Evolutionary conservation across 2,329 filamentous ascomycete genomes (phyloP), one percentile per base, ranked within the genome.

Genomic region (Davidsoniella virescens): DNA sequence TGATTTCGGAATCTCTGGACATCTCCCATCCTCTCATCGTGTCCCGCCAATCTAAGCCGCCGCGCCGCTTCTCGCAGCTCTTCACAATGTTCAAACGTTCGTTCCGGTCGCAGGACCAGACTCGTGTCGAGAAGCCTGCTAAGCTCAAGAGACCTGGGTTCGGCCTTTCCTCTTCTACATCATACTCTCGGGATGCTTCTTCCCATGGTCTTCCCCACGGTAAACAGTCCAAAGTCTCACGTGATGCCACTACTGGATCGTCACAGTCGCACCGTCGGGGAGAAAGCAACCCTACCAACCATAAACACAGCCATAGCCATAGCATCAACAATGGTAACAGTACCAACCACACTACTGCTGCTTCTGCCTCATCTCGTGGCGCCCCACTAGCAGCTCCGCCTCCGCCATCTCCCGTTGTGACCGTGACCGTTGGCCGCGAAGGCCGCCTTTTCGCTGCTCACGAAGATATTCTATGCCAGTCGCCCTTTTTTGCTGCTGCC

Each of bases 381-480:
- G 50, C 54, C 50, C 46, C 47, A 51, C 44, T 50, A 10, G 17
- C 16, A 16, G 18, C 14, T 48, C 45, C 37, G 36, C 45, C 45
- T n/a, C 39, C 29, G 7, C 36, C 45, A n/a, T 78, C 77, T 55
- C 83, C 87, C 61, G 93, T 94, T 66, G 74, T 94, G 67, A 94
- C 87, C 54, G 72, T 95, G 59, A 80, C 84, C 58, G 80, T 95
- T 62, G 88, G 88, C 59, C 70, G 70, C 59, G 87, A 94, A 61
- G 82, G 84, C 64, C 84, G 88, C 61, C 75, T 94, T 65, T 95
- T 95, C 73, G 88, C 88, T 60, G 88, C 87, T 62, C 88, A 95
- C 68, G 86, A 95, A 73, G 85, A 94, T 67, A 82, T 94, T 61
- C 78, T 95, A 57, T 78, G 77, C 62, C 78, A 85, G 66, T 90